Base-by-base conservation (phyloP, 768 basidiomycete species). In the Russula abietina region DNA sequence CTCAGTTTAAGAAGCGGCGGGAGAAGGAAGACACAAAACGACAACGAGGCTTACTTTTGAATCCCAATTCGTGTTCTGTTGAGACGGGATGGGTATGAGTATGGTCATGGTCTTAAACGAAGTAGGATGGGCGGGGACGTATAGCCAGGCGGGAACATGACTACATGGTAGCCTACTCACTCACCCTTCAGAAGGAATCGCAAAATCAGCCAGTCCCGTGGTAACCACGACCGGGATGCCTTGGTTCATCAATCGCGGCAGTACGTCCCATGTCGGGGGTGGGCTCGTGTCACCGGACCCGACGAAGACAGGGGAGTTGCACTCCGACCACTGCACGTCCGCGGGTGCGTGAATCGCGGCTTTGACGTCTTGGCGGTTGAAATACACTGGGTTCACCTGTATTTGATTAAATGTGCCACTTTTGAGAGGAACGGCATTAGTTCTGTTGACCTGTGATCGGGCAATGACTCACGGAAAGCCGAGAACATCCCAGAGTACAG, bases 291-390 rank as follows among this genome's bases (percentile, higher is more conserved):
- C 67, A 16, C 43, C 51, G 11, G 30, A 16, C 17, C 1, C 22
- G 6, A 56, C 45, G 19, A 66, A 66, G 16, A 68, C 65, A 52
- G 46, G n/a, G 2, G 19, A 10, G 41, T 2, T 24, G 22, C 67
- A 68, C 46, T 68, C 67, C n/a, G 61, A 50, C 67, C 67, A 68
- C 46, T 66, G 41, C 17, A 59, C 60, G 7, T 55, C 6, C 16
- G 1, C 39, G 16, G 67, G 67, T 8, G 67, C 67, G 33, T 68
- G 67, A 45, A 68, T 66, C 12, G 67, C 67, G 3, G 41, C 60
- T 36, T 68, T 68, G 46, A 68, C 67, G 41, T 68, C 65, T 11
- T 52, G 53, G 45, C 65, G 61, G 41, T 66, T 63, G 45, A 68
- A 68, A 43, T 68, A 68, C 16, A 66, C 64, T 1, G 67, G 67